Evolutionary conservation across 2,329 filamentous ascomycete genomes (phyloP), one percentile per base, ranked within the genome.

Genomic region (Elsinoe necatrix): DNA sequence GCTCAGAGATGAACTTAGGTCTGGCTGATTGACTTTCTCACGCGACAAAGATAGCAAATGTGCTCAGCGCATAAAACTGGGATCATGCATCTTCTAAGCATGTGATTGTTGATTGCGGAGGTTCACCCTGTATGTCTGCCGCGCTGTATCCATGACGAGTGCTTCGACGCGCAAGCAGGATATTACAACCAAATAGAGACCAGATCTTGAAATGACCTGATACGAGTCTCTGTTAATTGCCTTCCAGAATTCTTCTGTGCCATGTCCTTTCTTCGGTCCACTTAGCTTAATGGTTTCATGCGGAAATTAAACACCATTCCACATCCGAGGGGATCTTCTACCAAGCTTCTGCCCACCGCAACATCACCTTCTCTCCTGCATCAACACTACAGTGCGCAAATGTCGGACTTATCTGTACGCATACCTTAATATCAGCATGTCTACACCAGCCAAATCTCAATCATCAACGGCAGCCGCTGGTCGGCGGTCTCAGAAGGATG

Each of bases 371-470:
- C 31, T 31, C 29, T 39, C 21, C 18, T 25, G 39, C 48, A 37
- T 39, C 48, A 52, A 21, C 31, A 37, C 14, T 18, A 9, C 31
- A 39, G 16, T 37, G 48, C 48, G 48, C 48, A 11, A 39, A 52
- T 52, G 48, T 52, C 20, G 48, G 18, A 21, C n/a, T 12, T 25
- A 35, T 35, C 34, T 39, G 48, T 52, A 52, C 48, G 29, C 31
- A 18, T 12, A 50, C 29, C 31, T 23, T 52, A 52, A 21, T 35
- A 29, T 14, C 27, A 57, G 48, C 55, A 61, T 61, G 59, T 59
- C 59, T 42, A 59, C 59, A 25, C 56, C 59, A 23, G 50, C 55
- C 25, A 61, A 57, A 54, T 52, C 59, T 55, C 43, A 58, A 29
- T 37, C 50, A 37, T 35, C 59, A 50, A 54, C 54, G 21, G 52